A percentile compares a stretch with the other conserved stretches of the same genome.
Evolutionary conservation across 2,329 filamentous ascomycete genomes (phyloP).

Genomic region (Zalaria sp.): DNA sequence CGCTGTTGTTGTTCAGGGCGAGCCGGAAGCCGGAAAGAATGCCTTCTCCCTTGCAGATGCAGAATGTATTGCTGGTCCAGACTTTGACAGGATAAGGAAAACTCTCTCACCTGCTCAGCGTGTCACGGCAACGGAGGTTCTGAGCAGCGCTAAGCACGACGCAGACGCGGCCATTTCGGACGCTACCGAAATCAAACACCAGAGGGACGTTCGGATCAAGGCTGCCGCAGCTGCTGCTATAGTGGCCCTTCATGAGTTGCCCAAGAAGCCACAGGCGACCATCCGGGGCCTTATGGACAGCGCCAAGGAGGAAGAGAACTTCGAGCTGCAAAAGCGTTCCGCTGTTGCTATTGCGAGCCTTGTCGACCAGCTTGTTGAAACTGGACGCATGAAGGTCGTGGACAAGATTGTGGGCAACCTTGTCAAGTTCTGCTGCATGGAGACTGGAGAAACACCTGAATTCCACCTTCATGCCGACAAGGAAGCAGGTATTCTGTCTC

Average conservation of each 20-base stretch:
- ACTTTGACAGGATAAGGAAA: slow-evolving; percentile 82
- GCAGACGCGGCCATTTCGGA: slow-evolving; percentile 63
- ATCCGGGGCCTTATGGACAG: slow-evolving; percentile 99
- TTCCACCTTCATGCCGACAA: slow-evolving; percentile 72
- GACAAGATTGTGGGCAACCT: slow-evolving; percentile 94
- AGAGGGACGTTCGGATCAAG: slow-evolving; percentile 72
- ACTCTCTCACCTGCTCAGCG: slow-evolving; percentile 78
- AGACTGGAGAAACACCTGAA: slow-evolving; percentile 93
- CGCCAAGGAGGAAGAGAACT: slow-evolving; percentile 85
- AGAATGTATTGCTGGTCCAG: slow-evolving; percentile 71
- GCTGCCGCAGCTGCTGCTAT: slow-evolving; percentile 78
- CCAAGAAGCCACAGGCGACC: slow-evolving; percentile 82
- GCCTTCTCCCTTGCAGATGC: slow-evolving; percentile 83
- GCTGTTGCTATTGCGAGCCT: slow-evolving; percentile 72
- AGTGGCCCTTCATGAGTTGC: slow-evolving; percentile 72
- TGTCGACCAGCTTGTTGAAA: slow-evolving; percentile 71
- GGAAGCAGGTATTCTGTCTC: slow-evolving; percentile 70
- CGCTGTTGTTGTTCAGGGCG: slow-evolving; percentile 86
- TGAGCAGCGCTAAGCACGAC: slow-evolving; percentile 62
- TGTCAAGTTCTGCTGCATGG: slow-evolving; percentile 94
- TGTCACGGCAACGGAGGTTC: slow-evolving; percentile 64
- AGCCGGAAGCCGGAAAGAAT: slow-evolving; percentile 77
- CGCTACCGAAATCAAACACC: slow-evolving; percentile 62
- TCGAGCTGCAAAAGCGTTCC: slow-evolving; percentile 75
- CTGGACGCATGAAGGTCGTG: slow-evolving; percentile 68